Evolutionary conservation across 805 yeast species (phyloP).

Genomic region (Yamadazyma ubonensis): DNA sequence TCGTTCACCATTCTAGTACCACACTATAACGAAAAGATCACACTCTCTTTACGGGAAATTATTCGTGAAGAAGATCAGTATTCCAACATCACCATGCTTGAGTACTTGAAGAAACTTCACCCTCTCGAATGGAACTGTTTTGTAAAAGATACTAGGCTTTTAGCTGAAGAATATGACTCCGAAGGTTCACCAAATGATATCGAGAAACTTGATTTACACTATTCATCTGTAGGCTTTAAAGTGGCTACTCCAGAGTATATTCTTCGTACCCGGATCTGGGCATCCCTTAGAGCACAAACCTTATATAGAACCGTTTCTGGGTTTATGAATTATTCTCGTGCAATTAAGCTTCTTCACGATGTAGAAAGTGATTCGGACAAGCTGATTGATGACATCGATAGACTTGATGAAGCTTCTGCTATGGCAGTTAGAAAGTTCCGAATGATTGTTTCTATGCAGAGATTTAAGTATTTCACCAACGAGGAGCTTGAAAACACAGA

Average conservation of each 20-base stretch:
- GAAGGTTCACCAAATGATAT: constrained; percentile 11
- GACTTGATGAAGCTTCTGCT: constrained; percentile 46
- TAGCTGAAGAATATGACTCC: constrained; percentile 86
- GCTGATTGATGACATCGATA: constrained; percentile 30
- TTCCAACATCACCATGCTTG: constrained; percentile 90
- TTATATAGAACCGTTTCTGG: constrained; percentile 96
- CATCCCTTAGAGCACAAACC: constrained; percentile 95
- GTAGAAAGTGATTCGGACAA: constrained; percentile 77
- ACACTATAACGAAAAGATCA: constrained; percentile 92
- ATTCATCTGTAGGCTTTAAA: constrained; percentile 95
- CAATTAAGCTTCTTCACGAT: constrained; percentile 82
- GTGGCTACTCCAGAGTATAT: constrained; percentile 97
- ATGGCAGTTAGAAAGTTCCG: constrained; percentile 85
- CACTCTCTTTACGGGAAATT: constrained; percentile 90
- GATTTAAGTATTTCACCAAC: constrained; percentile 66
- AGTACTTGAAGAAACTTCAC: constrained; percentile 90
- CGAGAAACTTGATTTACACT: constrained; percentile 81
- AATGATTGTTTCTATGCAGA: constrained; percentile 83
- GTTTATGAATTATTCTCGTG: constrained; percentile 97
- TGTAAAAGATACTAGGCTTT: constrained; percentile 90
- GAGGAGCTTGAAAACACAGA: constrained; percentile 81
- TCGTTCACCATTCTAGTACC: constrained; percentile 88
- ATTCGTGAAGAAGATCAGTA: constrained; percentile 96
- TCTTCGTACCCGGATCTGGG: constrained; percentile 97
- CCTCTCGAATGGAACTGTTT: constrained; percentile 98